Percentiles rank a stretch among this genome's conserved stretches.
phyloP scores from a whole-genome alignment of 495 filamentous ascomycete genomes.

The Oleoguttula mirabilis region DNA sequence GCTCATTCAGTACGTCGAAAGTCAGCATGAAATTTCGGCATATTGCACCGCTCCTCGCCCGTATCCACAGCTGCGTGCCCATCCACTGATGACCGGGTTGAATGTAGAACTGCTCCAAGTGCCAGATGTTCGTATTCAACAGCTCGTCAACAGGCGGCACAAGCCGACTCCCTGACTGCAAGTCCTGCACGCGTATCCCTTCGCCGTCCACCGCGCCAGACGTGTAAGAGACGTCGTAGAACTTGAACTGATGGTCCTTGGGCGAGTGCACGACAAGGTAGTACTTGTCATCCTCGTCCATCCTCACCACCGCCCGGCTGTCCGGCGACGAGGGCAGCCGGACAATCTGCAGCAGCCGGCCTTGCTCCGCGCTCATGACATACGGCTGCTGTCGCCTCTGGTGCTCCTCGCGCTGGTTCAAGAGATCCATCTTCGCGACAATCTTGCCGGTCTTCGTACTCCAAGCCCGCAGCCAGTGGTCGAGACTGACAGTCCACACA shows the following conservation, averaged over 20 bases:
- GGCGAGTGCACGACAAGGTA: constrained; percentile 78
- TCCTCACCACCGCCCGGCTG: not conserved
- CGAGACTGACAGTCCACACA: constrained; percentile 72
- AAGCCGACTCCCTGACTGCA: constrained; percentile 49
- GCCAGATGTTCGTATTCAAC: constrained; percentile 46
- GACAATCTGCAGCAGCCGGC: constrained; percentile 60
- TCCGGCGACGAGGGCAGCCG: constrained; percentile 28
- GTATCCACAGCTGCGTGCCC: constrained; percentile 62
- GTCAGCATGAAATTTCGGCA: constrained; percentile 53
- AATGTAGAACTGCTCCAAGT: constrained; percentile 81
- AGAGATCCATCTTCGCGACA: constrained; percentile 58
- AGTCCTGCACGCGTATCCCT: constrained; percentile 43
- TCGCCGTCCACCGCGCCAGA: constrained; percentile 45
- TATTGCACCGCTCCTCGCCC: constrained; percentile 70
- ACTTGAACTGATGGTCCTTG: constrained; percentile 80
- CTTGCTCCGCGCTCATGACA: constrained; percentile 64
- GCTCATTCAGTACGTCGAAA: constrained; percentile 29
- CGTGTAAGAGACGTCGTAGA: constrained; percentile 67
- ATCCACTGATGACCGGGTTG: constrained; percentile 39
- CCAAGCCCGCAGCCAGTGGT: constrained; percentile 81
- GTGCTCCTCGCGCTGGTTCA: constrained; percentile 40
- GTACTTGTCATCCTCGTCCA: constrained; percentile 46
- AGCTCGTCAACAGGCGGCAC: constrained; percentile 55
- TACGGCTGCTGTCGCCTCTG: constrained; percentile 49
- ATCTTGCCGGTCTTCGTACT: constrained; percentile 62